Percentiles rank a stretch among this genome's conserved stretches.
Evolutionary conservation across 441 rosid genomes (phyloP).

Genomic region (Adansonia madagascariensis): DNA sequence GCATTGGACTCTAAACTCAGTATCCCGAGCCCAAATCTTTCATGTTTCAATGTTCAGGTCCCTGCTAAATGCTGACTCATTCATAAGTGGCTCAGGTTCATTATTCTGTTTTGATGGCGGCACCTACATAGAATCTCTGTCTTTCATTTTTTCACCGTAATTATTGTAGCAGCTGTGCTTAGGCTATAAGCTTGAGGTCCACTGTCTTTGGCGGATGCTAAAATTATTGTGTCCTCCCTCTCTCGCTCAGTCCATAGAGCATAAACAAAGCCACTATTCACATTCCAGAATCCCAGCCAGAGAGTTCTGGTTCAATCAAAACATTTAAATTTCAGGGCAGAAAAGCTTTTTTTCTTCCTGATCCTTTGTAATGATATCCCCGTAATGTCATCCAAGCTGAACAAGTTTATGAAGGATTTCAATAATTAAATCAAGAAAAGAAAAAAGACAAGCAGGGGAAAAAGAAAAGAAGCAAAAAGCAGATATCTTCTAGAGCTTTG

Average conservation of each 20-base stretch:
- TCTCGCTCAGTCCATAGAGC: too few relatives aligned
- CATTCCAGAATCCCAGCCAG: background rate
- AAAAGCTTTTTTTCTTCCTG: background rate
- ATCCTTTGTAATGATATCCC: background rate
- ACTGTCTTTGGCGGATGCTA: background rate
- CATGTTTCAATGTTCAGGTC: too few relatives aligned
- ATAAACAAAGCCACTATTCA: too few relatives aligned
- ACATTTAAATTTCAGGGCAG: background rate
- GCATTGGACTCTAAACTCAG: too few relatives aligned
- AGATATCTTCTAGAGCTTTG: background rate
- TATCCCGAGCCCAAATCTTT: too few relatives aligned
- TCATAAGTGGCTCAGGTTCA: background rate
- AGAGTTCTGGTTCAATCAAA: background rate
- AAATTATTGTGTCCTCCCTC: too few relatives aligned
- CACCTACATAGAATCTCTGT: background rate
- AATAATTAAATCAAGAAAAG: background rate
- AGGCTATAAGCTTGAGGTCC: background rate
- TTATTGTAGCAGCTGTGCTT: background rate
- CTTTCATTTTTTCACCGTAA: background rate
- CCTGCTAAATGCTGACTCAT: background rate
- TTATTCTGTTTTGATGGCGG: background rate
- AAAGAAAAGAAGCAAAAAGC: background rate
- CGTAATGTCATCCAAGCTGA: background rate
- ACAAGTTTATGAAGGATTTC: background rate
- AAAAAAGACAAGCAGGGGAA: too few relatives aligned